Evolutionary conservation across 2,329 filamentous ascomycete species (phyloP).

Genomic region (Paecilomyces niveus): DNA sequence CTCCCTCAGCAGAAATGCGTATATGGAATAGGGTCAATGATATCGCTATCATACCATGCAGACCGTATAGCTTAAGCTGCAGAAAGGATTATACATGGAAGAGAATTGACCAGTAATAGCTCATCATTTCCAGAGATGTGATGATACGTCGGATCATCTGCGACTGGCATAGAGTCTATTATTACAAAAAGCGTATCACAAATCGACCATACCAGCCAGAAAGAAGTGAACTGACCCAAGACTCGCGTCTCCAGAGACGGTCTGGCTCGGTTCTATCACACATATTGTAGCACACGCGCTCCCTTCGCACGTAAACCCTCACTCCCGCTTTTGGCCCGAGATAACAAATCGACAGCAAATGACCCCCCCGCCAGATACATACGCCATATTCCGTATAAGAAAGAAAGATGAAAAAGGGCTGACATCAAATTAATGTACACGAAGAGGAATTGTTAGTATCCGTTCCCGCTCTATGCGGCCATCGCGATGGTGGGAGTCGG

Average conservation of each 20-base stretch:
- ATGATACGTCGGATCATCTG: background rate
- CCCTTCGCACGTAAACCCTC: background rate
- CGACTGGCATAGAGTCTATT: background rate
- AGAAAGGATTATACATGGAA: background rate
- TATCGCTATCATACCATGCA: background rate
- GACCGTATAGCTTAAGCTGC: background rate
- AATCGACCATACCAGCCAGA: background rate
- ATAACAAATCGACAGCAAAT: background rate
- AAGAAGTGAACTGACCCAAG: background rate
- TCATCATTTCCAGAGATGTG: background rate
- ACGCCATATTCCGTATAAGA: background rate
- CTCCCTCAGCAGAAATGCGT: background rate
- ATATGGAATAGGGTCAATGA: too few relatives aligned
- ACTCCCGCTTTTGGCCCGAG: background rate
- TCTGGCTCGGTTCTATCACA: background rate
- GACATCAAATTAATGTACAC: conserved; percentile 2
- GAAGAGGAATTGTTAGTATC: background rate
- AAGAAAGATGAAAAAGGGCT: conserved; percentile 1
- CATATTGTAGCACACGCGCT: background rate
- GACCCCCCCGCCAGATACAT: background rate
- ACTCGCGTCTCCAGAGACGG: background rate
- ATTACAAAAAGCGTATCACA: background rate
- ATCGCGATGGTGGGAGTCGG: conserved; percentile 42
- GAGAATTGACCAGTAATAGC: background rate
- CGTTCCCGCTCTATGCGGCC: conserved; percentile 20